Base-by-base conservation (phyloP, 1,284 basidiomycete genomes). In the Fomitiporia mediterranea region DNA sequence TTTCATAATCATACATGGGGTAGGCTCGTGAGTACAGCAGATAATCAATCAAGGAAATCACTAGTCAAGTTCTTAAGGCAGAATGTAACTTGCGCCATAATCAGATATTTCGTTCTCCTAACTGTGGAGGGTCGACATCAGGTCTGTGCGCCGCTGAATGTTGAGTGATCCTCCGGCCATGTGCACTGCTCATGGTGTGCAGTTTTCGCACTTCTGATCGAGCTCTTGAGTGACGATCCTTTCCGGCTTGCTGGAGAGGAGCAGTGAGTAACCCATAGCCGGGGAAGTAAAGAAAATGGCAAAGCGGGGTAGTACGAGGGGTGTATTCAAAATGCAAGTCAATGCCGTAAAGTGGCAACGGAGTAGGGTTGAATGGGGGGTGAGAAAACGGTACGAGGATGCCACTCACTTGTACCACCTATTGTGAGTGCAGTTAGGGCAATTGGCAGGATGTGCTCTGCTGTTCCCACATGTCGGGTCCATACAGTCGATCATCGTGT, bases 401-500 rank as follows among this genome's bases (percentile, higher is more conserved):
- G 35, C 34, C 53, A 64, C 79, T 62, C 49, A 81, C 78, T 69
- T 73, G 61, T 77, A 85, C 64, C 81, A 88, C 58, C 81, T 76
- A 49, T 75, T 78, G 65, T 86, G 88, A 19, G 52, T 54, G 63
- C 82, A 82, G 28, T 68, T 69, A 3, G 55, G 51, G 53, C 84
- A 86, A 43, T 67, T 57, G 13, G 66, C 5, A 3, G 80, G 79
- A 63, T 89, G 86, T 1, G 67, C 63, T 37, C 61, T 53, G 66
- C 82, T 84, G 63, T 75, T 62, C 58, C 60, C 68, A 67, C 86
- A 89, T 38, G 59, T 51, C 7, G 48, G 49, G 28, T 68, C 64
- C 42, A 55, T 60, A 64, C 86, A 89, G 70, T 88, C 86, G 68
- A 84, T 66, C 65, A 73, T 61, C 39, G 64, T 66, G 55, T 82